Conservation (phyloP, 768 basidiomycete genomes). For the Rhodosporidiobolus sp. region DNA sequence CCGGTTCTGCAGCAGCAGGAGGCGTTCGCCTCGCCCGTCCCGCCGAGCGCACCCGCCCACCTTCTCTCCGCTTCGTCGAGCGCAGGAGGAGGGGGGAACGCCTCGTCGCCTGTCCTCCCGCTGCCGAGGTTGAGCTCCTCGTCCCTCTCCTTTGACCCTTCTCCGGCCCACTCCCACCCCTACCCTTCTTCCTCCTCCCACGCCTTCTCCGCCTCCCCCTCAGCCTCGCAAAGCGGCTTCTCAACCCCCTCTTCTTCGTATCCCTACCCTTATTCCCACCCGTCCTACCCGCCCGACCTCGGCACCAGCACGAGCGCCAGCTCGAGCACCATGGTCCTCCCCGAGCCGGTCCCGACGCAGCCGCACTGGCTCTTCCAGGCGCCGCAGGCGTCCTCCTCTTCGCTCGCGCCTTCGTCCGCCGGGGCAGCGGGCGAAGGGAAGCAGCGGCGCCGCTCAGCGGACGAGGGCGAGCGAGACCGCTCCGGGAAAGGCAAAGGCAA, state of each 20-base stretch:
- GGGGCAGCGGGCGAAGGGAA: not conserved
- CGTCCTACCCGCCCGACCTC: not conserved
- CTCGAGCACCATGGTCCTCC: conserved; percentile 18
- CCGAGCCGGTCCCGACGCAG: not conserved
- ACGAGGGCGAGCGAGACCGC: not conserved
- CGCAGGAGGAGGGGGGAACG: not conserved
- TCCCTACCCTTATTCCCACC: not conserved
- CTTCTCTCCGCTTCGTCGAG: not conserved
- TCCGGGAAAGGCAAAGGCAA: conserved; percentile 10
- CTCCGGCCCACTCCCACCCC: not conserved
- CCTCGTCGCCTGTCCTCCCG: not conserved
- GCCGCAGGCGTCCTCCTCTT: not conserved
- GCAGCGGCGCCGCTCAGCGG: too few relatives aligned
- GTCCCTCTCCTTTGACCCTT: conserved; percentile 6
- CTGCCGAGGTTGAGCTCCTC: conserved; percentile 10
- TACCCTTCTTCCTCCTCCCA: not conserved
- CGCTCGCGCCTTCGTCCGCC: not conserved
- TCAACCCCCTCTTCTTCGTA: conserved; percentile 1
- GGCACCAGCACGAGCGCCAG: not conserved
- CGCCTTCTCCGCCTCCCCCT: not conserved
- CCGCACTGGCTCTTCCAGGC: conserved; percentile 21
- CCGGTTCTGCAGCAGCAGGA: conserved; percentile 1
- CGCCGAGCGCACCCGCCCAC: not conserved
- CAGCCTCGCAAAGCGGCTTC: too few relatives aligned
- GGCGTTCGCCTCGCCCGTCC: not conserved